These are phyloP conservation scores for Saccharomycopsis phalli DNA, from an alignment of 1,139 yeast species.

Conservation along the genomic window DNA sequence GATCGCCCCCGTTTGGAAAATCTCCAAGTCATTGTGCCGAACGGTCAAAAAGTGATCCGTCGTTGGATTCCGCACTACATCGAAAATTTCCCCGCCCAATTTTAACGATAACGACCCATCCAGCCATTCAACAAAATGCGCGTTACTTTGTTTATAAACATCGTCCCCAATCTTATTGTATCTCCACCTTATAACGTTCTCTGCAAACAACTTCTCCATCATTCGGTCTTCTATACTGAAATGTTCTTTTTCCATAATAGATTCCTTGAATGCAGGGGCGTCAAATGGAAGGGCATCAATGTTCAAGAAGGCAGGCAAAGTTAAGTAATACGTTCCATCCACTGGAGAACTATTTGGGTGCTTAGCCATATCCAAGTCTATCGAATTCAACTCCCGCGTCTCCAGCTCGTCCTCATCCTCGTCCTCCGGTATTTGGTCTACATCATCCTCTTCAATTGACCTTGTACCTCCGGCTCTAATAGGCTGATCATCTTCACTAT, in stretches of 20 bases:
- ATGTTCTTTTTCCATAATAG: slow-evolving; percentile 20
- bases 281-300: slow-evolving; percentile 87
- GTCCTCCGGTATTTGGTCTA: slow-evolving; percentile 30
- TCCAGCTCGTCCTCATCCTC: slow-evolving; percentile 31
- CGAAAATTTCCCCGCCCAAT: slow-evolving; percentile 82
- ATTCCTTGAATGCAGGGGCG: slow-evolving; percentile 50
- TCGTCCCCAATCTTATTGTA: slow-evolving; percentile 54
- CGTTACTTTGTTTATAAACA: slow-evolving; percentile 75
- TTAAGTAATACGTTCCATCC: slow-evolving; percentile 45
- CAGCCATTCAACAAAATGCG: slow-evolving; percentile 88
- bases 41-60: slow-evolving; percentile 67
- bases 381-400: slow-evolving; percentile 36
- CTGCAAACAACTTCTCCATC: slow-evolving; percentile 19
- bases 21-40: slow-evolving; percentile 63
- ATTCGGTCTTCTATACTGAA: slow-evolving; percentile 15
- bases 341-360: slow-evolving; percentile 49
- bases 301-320: slow-evolving; percentile 73
- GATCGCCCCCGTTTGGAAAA: slow-evolving; percentile 48
- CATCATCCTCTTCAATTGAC: slow-evolving; percentile 21
- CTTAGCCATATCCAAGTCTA: slow-evolving; percentile 63
- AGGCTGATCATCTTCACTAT: slow-evolving; percentile 13
- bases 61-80: slow-evolving; percentile 56
- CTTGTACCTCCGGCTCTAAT: background rate
- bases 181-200: slow-evolving; percentile 19
- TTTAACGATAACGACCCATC: slow-evolving; percentile 85